These are phyloP conservation scores for Penicillium sp. DNA, from an alignment of 2,329 filamentous ascomycete species.

Conservation along the genomic window DNA sequence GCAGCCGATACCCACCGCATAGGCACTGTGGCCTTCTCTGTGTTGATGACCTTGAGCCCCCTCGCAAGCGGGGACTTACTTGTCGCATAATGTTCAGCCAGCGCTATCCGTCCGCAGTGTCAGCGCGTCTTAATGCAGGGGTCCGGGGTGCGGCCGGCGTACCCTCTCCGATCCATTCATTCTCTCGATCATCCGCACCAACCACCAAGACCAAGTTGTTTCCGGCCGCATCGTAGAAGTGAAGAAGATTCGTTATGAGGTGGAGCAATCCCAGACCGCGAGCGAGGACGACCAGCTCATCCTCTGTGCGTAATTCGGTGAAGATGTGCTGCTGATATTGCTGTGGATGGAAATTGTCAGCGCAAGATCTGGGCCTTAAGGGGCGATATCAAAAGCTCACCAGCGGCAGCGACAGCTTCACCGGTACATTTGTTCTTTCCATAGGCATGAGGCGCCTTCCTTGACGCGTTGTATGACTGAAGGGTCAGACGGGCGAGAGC, in stretches of 20 bases:
- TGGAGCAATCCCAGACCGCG: slow-evolving; percentile 88
- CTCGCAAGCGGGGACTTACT: slow-evolving; percentile 78
- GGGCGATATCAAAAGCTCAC: slow-evolving; percentile 34
- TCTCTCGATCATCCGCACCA: slow-evolving; percentile 87
- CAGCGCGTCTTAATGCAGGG: not conserved
- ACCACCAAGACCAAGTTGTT: slow-evolving; percentile 89
- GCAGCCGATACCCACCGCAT: slow-evolving; percentile 48
- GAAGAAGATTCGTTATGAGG: slow-evolving; percentile 90
- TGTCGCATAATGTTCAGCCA: slow-evolving; percentile 92
- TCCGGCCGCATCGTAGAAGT: slow-evolving; percentile 93
- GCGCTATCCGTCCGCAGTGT: slow-evolving; percentile 46
- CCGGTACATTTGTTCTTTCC: slow-evolving; percentile 47
- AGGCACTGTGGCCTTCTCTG: slow-evolving; percentile 83
- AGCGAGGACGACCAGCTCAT: slow-evolving; percentile 90
- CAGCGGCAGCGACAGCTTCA: slow-evolving; percentile 63
- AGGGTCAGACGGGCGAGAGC: not conserved
- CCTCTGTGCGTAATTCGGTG: slow-evolving; percentile 81
- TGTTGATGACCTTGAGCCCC: slow-evolving; percentile 89
- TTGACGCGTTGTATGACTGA: slow-evolving; percentile 19
- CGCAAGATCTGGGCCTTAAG: not conserved
- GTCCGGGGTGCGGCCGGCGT: slow-evolving; percentile 9
- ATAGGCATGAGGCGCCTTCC: slow-evolving; percentile 40
- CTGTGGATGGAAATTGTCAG: slow-evolving; percentile 34
- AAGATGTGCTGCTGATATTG: slow-evolving; percentile 96
- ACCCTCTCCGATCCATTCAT: slow-evolving; percentile 91